phyloP scores from a whole-genome alignment of 352 stramenopile genomes.

The Globisporangium rhizosaccharum region DNA sequence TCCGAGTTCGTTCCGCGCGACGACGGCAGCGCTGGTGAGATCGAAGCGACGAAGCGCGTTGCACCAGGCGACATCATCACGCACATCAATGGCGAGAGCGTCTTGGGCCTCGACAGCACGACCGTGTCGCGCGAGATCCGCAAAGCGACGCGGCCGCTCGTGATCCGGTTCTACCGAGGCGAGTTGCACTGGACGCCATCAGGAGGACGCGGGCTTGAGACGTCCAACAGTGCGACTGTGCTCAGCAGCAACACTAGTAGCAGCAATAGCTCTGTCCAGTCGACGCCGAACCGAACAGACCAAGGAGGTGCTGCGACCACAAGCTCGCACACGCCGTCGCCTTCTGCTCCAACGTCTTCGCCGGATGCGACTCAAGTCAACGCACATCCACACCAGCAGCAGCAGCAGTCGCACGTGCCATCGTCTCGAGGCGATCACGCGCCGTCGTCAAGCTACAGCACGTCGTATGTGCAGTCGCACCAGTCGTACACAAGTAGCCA shows the following conservation, averaged over 20 bases:
- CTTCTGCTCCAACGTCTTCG: no score
- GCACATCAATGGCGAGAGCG: slow-evolving; percentile 31
- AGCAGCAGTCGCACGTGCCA: no score
- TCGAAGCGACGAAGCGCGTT: slow-evolving; percentile 52
- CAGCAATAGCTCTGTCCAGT: background rate
- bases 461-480: no score
- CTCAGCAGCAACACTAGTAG: background rate
- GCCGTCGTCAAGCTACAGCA: no score
- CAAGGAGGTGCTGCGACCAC: background rate
- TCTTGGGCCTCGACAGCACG: slow-evolving; percentile 28
- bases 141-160: slow-evolving; percentile 31
- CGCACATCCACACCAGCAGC: no score
- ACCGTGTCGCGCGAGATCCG: slow-evolving; percentile 52
- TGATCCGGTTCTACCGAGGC: slow-evolving; percentile 26
- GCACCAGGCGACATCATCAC: slow-evolving; percentile 48
- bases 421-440: no score
- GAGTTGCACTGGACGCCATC: background rate
- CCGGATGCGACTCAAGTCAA: no score
- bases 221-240: background rate
- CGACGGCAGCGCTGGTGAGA: slow-evolving; percentile 39
- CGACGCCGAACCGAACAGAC: no score
- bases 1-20: slow-evolving; percentile 46
- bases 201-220: background rate
- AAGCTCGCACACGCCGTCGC: no score
- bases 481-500: no score